Evolutionary conservation across 306 rosid species (phyloP).

Genomic region (Glycine latifolia): DNA sequence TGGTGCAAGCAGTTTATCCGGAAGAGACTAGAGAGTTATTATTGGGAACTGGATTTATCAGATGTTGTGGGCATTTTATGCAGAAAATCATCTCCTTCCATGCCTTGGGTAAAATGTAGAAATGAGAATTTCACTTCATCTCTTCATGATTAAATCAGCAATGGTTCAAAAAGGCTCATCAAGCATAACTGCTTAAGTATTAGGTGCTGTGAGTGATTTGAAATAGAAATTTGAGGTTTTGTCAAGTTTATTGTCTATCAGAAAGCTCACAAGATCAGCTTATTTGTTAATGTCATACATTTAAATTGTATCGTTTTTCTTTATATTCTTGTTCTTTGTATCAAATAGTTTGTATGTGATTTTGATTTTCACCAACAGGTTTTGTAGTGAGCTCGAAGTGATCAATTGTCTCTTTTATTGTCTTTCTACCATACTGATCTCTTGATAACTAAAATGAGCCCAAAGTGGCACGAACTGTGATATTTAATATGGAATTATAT

Average conservation of each 20-base stretch:
- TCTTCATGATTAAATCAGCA: slow-evolving; percentile 23
- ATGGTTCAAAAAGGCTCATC: slow-evolving; percentile 27
- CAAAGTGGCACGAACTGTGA: not conserved
- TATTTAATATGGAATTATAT: slow-evolving; percentile 15
- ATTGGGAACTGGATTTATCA: not conserved
- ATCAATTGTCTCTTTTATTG: not conserved
- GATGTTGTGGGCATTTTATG: slow-evolving; percentile 34
- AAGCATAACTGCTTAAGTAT: slow-evolving; percentile 18
- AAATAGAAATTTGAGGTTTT: slow-evolving; percentile 26
- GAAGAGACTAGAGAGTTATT: slow-evolving; percentile 27
- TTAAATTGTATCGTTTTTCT: not conserved
- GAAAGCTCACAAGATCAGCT: not conserved
- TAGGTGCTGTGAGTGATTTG: slow-evolving; percentile 33
- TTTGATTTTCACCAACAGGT: not conserved
- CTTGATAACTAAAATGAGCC: slow-evolving; percentile 5
- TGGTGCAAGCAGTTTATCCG: slow-evolving; percentile 33
- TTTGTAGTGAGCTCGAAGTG: slow-evolving; percentile 7
- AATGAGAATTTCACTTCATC: slow-evolving; percentile 17
- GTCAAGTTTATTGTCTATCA: slow-evolving; percentile 28
- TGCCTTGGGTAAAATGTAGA: slow-evolving; percentile 10
- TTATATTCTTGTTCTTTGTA: not conserved
- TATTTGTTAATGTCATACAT: slow-evolving; percentile 1
- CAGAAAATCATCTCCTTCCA: slow-evolving; percentile 14
- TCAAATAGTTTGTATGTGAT: slow-evolving; percentile 25
- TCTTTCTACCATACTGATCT: not conserved